These are phyloP conservation scores for Eleusine coracana DNA, from an alignment of 176 grass and related monocot genomes.

Conservation along the genomic window DNA sequence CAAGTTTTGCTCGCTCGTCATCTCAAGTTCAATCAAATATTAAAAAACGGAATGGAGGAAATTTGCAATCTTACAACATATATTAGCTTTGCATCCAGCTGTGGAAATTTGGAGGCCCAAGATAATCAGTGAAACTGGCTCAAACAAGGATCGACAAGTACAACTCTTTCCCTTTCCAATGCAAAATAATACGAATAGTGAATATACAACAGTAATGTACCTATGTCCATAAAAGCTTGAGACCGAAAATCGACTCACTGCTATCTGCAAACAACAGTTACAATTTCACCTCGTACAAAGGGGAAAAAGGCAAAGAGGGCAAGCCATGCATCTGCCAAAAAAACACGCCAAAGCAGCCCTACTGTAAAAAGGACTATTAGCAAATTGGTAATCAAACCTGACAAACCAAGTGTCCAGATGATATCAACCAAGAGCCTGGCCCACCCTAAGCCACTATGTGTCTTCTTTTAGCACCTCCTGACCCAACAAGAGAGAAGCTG, in stretches of 20 bases:
- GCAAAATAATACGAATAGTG: constrained; percentile 47
- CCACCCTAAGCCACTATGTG: background rate
- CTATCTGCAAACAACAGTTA: constrained; percentile 48
- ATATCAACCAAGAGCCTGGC: constrained; percentile 11
- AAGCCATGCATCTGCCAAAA: constrained; percentile 50
- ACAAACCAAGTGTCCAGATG: constrained; percentile 28
- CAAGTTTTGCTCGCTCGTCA: background rate
- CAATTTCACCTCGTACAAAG: constrained; percentile 30
- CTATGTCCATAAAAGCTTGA: constrained; percentile 19
- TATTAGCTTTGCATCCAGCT: background rate
- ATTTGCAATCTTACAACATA: background rate
- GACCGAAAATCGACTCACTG: constrained; percentile 26
- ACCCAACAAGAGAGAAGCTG: background rate
- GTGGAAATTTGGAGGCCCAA: background rate
- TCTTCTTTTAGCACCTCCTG: constrained; percentile 24
- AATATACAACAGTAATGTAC: constrained; percentile 59
- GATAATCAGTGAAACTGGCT: background rate
- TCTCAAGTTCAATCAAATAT: background rate
- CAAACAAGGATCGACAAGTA: background rate
- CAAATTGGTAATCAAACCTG: constrained; percentile 45
- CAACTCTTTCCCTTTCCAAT: constrained; percentile 32
- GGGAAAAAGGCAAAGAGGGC: constrained; percentile 31
- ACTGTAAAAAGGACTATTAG: constrained; percentile 30
- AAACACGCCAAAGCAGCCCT: constrained; percentile 46
- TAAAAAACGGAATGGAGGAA: background rate